Percentiles rank a stretch among this genome's conserved stretches.
Evolutionary conservation across 345 rosid species (phyloP).

Genomic region (Citrus inodora): DNA sequence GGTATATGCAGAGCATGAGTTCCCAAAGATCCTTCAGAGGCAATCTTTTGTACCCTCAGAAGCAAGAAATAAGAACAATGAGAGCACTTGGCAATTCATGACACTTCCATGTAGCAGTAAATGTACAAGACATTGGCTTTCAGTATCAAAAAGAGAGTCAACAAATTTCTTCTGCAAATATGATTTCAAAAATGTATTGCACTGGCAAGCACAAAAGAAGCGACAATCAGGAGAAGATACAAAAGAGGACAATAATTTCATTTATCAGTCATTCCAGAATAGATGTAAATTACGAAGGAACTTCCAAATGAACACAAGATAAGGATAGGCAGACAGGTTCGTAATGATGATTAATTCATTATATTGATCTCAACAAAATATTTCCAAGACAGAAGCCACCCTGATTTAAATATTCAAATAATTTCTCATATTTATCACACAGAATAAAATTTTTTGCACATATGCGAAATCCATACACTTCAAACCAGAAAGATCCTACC

Average conservation of each 20-base stretch:
- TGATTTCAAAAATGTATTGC: constrained; percentile 47
- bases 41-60: not conserved
- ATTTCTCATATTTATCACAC: not conserved
- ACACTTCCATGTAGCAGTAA: not conserved
- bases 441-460: not conserved
- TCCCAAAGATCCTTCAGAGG: not conserved
- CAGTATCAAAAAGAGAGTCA: not conserved
- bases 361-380: not conserved
- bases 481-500: constrained; percentile 32
- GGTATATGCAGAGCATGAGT: not conserved
- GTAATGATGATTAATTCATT: not conserved
- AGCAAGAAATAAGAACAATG: not conserved
- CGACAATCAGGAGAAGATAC: not conserved
- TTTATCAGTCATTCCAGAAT: not conserved
- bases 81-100: not conserved
- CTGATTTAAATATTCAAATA: not conserved
- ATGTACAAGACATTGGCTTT: not conserved
- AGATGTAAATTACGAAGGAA: not conserved
- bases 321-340: no score
- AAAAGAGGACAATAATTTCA: not conserved
- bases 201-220: constrained; percentile 35
- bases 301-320: not conserved
- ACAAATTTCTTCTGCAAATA: constrained; percentile 57
- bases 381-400: not conserved
- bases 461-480: not conserved